Base-by-base conservation (phyloP, 441 rosid genomes). In the Gossypium gossypioides region DNA sequence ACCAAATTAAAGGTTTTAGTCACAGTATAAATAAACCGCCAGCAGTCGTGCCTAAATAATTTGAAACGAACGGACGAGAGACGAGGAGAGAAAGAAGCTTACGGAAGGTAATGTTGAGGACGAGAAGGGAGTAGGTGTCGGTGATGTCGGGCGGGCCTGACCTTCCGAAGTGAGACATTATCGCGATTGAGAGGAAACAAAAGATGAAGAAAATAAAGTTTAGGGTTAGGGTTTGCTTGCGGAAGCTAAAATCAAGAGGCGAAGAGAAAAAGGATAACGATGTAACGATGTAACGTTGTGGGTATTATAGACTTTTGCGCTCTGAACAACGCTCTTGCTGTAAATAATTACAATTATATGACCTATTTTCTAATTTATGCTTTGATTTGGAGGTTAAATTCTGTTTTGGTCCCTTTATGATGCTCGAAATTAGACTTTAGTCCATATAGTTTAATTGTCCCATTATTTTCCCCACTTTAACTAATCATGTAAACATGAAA, bases 81-180 rank as follows among this genome's bases (percentile, higher is more conserved):
- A 54, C 24, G 16, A 29, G 18, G 27, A 57, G 46, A 32, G 54
- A 61, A 3, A 19, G 54, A 64, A 42, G 10, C 69, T 21, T 64
- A 64, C 99, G 96, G 84, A 95, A 95, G 69, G 97, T 89, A 76
- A 95, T 95, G 82, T 95, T 95, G 79, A 92, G 97, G 63, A 95
- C 90, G 76, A 92, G 99, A 37, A 95, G 98, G 29, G 99, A 92
- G 80, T 87, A 92, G 40, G 97, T 95, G 74, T 95, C 98, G 42
- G 76, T 56, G 80, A 95, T 95, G 67, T 95, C 98, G 13, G 99
- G 98, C 24, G 99, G 99, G 57, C 98, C 99, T 19, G 99, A 88
- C 81, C 93, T 84, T 15, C 98, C 99, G 74, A 95, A 95, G 84
- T 95, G 98, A 71, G 98, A 95, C 99, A 95, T 95, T 24, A 73